Evolutionary conservation across 2,329 filamentous ascomycete species (phyloP), one percentile per base, ranked within the genome.

Genomic region (Intubia oerlemansii): DNA sequence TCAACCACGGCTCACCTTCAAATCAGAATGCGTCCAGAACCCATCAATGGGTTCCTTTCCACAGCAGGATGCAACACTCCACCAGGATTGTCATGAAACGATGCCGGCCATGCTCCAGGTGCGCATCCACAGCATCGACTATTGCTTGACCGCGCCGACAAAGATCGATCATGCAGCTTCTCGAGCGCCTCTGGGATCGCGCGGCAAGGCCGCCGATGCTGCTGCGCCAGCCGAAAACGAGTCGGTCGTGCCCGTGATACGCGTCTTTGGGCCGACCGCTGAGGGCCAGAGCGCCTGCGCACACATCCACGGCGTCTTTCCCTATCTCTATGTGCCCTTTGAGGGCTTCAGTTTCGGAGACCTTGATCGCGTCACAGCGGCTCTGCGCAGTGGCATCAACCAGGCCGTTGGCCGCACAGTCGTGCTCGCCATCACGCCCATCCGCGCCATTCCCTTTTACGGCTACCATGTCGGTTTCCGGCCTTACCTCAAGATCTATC

Each of bases 251-350:
- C 85, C 88, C 0, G 68, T 95, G 9, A 71, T 98, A 34, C 70
- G 88, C 38, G 66, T 90, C 9, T 98, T 95, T 51, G 88, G 88
- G 1, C 73, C 82, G 4, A 93, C 85, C 1, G 81, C 91, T 47
- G 88, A 81, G 0, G 88, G 88, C 0, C 84, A 95, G 51, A 93
- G 90, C 45, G 81, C 93, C 11, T 93, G 88, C 53, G 80, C 80
- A 17, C 88, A 98, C 53, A 69, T 98, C 32, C 88, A 95, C 50
- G 88, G 90, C 34, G 82, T 80, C 14, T 84, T 98, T 42, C 88
- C 88, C 2, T 98, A 98, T 45, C 56, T 95, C n/a, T 95, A 82
- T 46, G 59, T 98, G 17, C 35, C 34, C 2, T 30, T 19, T 9
- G 34, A 36, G 17, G 16, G 24, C n/a, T 27, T 34, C 9, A 21